A percentile compares a stretch with the other conserved stretches of the same genome.
These are phyloP conservation scores for Metarhizium rileyi DNA, from an alignment of 2,329 filamentous ascomycete species.

Conservation along the genomic window DNA sequence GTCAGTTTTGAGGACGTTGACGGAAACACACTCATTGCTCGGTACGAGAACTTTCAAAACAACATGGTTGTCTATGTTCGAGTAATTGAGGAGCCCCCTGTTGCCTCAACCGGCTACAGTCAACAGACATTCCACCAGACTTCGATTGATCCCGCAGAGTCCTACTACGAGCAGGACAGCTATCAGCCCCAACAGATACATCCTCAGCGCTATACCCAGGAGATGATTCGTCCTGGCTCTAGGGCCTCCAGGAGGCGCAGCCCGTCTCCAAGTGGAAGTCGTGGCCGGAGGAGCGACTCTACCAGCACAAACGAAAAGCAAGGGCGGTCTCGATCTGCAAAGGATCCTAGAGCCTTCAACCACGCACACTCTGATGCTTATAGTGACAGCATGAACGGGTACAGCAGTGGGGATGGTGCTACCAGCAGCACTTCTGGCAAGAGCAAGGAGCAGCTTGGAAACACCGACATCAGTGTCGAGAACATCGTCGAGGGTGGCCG, in stretches of 20 bases:
- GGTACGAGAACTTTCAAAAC: conserved; percentile 90
- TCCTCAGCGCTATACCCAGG: conserved; percentile 44
- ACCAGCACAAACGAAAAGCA: conserved; percentile 54
- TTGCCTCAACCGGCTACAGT: conserved; percentile 38
- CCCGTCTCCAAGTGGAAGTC: conserved; percentile 58
- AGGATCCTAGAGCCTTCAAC: conserved; percentile 46
- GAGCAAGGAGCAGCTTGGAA: conserved; percentile 77
- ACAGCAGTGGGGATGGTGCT: conserved; percentile 81
- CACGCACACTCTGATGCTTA: conserved; percentile 47
- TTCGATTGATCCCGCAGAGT: conserved; percentile 27
- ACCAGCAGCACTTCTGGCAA: conserved; percentile 64
- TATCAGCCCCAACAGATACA: conserved; percentile 33
- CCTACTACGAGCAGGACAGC: conserved; percentile 43
- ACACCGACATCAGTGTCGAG: conserved; percentile 93
- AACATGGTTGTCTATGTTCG: conserved; percentile 92
- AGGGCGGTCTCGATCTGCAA: conserved; percentile 57
- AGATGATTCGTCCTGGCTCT: conserved; percentile 58
- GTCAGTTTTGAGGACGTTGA: conserved; percentile 91
- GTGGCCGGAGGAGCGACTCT: conserved; percentile 69
- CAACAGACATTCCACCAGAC: conserved; percentile 35
- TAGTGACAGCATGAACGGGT: conserved; percentile 59
- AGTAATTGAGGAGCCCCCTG: conserved; percentile 55
- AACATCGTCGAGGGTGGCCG: conserved; percentile 97
- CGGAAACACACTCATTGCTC: conserved; percentile 84
- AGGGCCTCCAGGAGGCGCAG: conserved; percentile 68